phyloP scores from a whole-genome alignment of 768 basidiomycete species.

The Tephrocybe sp. region DNA sequence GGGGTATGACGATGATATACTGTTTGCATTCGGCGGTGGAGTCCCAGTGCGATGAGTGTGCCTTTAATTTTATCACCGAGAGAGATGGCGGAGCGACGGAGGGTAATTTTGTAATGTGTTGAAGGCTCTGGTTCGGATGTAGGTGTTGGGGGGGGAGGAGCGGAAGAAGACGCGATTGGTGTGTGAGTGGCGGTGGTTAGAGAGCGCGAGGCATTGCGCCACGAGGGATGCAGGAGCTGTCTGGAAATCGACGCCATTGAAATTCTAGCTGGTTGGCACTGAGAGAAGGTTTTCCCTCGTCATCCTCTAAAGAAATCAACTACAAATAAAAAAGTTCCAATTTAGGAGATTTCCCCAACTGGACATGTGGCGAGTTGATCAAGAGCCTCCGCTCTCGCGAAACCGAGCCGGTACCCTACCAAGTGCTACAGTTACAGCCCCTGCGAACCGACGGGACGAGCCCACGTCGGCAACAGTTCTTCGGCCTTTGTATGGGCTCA shows the following conservation, averaged over 20 bases:
- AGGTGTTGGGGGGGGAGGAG: slow-evolving; percentile 3
- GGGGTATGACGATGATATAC: slow-evolving; percentile 77
- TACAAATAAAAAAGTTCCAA: neutral
- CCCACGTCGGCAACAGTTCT: slow-evolving; percentile 25
- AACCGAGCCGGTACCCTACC: slow-evolving; percentile 27
- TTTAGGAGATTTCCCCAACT: too few species aligned
- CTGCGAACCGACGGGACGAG: slow-evolving; percentile 37
- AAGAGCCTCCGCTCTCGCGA: slow-evolving; percentile 17
- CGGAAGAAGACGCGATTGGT: neutral
- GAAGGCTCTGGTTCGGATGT: slow-evolving; percentile 24
- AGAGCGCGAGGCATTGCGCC: slow-evolving; percentile 13
- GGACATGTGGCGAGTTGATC: slow-evolving; percentile 5
- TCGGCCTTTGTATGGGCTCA: slow-evolving; percentile 5
- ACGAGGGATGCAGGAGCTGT: slow-evolving; percentile 10
- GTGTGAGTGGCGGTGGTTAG: slow-evolving; percentile 3
- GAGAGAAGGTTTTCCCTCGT: neutral
- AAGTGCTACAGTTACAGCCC: slow-evolving; percentile 16
- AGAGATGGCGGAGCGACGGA: slow-evolving; percentile 83
- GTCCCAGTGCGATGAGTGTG: slow-evolving; percentile 79
- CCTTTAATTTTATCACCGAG: slow-evolving; percentile 68
- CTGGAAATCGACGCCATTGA: slow-evolving; percentile 17
- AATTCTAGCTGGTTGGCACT: neutral
- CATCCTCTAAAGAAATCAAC: neutral
- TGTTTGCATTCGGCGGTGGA: slow-evolving; percentile 80
- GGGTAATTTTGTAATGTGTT: slow-evolving; percentile 89